Conservation (phyloP, 306 rosid genomes). For the Lathyrus sativus region DNA sequence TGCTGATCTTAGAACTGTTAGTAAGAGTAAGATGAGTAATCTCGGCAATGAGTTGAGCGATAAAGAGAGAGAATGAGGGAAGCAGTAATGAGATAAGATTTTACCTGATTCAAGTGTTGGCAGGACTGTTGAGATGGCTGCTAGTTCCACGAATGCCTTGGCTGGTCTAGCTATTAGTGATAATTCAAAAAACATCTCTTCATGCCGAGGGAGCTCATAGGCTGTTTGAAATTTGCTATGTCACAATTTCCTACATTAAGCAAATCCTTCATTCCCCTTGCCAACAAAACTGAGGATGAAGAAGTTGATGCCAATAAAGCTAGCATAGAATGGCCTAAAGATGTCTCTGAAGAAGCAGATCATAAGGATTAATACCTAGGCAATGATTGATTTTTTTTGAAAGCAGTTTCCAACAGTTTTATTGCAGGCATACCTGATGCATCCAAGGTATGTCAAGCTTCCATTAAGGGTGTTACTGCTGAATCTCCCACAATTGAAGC, state of each 20-base stretch:
- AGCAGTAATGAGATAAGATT: constrained; percentile 73
- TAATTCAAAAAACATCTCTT: constrained; percentile 82
- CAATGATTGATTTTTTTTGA: constrained; percentile 75
- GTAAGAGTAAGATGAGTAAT: too few species aligned
- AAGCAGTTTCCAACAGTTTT: constrained; percentile 86
- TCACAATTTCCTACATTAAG: constrained; percentile 79
- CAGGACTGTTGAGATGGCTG: constrained; percentile 98
- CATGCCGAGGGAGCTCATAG: constrained; percentile 98
- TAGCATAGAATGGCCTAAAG: constrained; percentile 88
- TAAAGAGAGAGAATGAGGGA: constrained; percentile 65
- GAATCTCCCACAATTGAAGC: constrained; percentile 66
- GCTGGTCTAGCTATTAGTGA: constrained; percentile 72
- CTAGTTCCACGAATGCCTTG: constrained; percentile 80
- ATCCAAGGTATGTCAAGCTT: constrained; percentile 74
- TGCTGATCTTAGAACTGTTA: too few species aligned
- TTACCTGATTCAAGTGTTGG: constrained; percentile 83
- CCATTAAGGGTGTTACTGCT: constrained; percentile 64
- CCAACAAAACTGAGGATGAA: constrained; percentile 65
- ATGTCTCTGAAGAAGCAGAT: constrained; percentile 81
- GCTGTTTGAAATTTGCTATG: constrained; percentile 91
- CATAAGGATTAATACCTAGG: constrained; percentile 75
- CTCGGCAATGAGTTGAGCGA: too few species aligned
- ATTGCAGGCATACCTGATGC: constrained; percentile 92
- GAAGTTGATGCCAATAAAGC: constrained; percentile 46
- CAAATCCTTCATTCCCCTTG: constrained; percentile 73